phyloP scores from a whole-genome alignment of 2,329 filamentous ascomycete genomes.

The Arthrinium phaeospermum region DNA sequence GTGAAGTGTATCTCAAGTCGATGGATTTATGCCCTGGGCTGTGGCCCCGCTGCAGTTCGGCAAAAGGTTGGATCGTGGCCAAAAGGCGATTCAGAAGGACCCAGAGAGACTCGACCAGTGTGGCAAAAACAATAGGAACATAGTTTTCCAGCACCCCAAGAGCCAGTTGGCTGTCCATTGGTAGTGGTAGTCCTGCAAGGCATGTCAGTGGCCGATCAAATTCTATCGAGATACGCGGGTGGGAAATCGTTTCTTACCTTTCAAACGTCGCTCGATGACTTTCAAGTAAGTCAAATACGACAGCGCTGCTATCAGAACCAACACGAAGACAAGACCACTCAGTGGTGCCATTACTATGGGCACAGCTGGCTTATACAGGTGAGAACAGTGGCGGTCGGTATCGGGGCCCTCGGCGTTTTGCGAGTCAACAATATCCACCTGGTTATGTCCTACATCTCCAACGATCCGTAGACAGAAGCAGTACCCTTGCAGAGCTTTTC shows the following conservation, averaged over 20 bases:
- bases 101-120: not conserved
- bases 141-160: not conserved
- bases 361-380: not conserved
- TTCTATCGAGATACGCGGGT: not conserved
- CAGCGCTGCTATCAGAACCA: not conserved
- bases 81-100: not conserved
- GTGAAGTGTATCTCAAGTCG: not conserved
- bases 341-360: not conserved
- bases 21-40: not conserved
- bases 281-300: not conserved
- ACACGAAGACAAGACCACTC: not conserved
- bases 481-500: not conserved
- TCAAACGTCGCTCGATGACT: not conserved
- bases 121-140: not conserved
- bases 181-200: not conserved
- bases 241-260: not conserved
- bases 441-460: not conserved
- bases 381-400: not conserved
- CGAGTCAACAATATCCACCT: not conserved
- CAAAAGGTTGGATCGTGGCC: not conserved
- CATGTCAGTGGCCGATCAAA: not conserved
- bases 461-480: not conserved
- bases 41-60: not conserved
- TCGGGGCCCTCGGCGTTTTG: not conserved
- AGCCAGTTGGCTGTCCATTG: not conserved